These are phyloP conservation scores for Pythium coloratum DNA, from an alignment of 352 stramenopile genomes.

Conservation along the genomic window DNA sequence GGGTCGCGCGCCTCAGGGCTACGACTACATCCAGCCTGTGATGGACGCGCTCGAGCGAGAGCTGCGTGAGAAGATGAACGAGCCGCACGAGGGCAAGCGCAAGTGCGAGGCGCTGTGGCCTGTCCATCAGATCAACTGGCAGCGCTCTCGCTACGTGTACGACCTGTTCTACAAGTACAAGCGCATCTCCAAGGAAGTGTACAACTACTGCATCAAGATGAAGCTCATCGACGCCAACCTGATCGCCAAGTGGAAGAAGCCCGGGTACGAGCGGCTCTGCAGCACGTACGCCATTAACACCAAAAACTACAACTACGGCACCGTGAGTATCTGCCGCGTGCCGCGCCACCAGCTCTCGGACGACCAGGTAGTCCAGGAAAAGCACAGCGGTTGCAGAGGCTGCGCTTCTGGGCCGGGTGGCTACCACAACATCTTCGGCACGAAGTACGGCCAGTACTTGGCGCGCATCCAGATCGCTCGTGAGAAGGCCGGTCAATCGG, in stretches of 20 bases:
- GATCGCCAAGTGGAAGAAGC: slow-evolving; percentile 99
- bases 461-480: slow-evolving; percentile 95
- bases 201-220: slow-evolving; percentile 96
- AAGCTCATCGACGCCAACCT: slow-evolving; percentile 96
- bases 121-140: slow-evolving; percentile 99
- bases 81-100: slow-evolving; percentile 96
- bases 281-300: slow-evolving; percentile 99
- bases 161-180: slow-evolving; percentile 99
- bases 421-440: slow-evolving; percentile 98
- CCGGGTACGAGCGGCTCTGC: slow-evolving; percentile 98
- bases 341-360: slow-evolving; percentile 92
- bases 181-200: slow-evolving; percentile 94
- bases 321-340: slow-evolving; percentile 97
- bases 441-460: slow-evolving; percentile 99
- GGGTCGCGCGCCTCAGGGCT: slow-evolving; percentile 89
- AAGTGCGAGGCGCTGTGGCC: slow-evolving; percentile 98
- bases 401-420: slow-evolving; percentile 94
- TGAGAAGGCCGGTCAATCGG: slow-evolving; percentile 60
- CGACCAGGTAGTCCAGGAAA: slow-evolving; percentile 88
- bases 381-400: slow-evolving; percentile 96
- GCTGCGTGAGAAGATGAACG: slow-evolving; percentile 97
- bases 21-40: slow-evolving; percentile 94
- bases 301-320: slow-evolving; percentile 99
- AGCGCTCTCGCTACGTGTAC: slow-evolving; percentile 98
- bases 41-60: slow-evolving; percentile 97